Evolutionary conservation across 2,329 filamentous ascomycete genomes (phyloP), one percentile per base, ranked within the genome.

Genomic region (Neocatenulostroma microsporum): DNA sequence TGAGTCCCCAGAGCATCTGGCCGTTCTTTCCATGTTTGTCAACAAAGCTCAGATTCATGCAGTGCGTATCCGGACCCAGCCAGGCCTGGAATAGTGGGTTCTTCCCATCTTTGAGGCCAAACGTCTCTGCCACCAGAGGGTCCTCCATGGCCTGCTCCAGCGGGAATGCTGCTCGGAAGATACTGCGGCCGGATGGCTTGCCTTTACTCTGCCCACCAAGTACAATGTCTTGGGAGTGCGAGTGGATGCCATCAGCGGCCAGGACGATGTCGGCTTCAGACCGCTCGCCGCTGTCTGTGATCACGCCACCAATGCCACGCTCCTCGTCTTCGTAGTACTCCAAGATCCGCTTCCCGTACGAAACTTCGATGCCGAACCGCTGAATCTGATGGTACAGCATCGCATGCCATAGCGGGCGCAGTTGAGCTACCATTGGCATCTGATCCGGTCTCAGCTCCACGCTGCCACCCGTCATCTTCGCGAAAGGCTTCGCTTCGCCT

Each of bases 1-100:
- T 63, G 21, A 70, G 65, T 4, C 73, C 71, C 69, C 70, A 74
- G 37, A 63, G 69, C 37, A 74, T 66, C 37, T 31, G 36, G 3
- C 42, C 42, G 27, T 45, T 47, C 27, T 28, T 19, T 12, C 69
- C 68, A 21, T 64, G 60, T 50, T 73, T 73, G 40, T 65, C 3
- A 63, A 67, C 5, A 66, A 70, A 20, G 62, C 64, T 30, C 70
- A 64, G 48, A 2, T 38, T 27, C 25, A 50, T 43, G 7, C 34
- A 24, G 21, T 50, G 46, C 5, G 43, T 48, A 20, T 49, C 44
- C 15, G 44, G 44, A 5, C 45, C 48, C 8, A 50, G 33, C 42
- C 47, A 51, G 12, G 45, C 38, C 32, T 49, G 44, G 28, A 44
- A 39, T 14, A 37, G 17, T 6, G 49, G 42, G 15, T 43, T 19